phyloP scores from a whole-genome alignment of 2,329 filamentous ascomycete species.

The Colletotrichum endophyticum region DNA sequence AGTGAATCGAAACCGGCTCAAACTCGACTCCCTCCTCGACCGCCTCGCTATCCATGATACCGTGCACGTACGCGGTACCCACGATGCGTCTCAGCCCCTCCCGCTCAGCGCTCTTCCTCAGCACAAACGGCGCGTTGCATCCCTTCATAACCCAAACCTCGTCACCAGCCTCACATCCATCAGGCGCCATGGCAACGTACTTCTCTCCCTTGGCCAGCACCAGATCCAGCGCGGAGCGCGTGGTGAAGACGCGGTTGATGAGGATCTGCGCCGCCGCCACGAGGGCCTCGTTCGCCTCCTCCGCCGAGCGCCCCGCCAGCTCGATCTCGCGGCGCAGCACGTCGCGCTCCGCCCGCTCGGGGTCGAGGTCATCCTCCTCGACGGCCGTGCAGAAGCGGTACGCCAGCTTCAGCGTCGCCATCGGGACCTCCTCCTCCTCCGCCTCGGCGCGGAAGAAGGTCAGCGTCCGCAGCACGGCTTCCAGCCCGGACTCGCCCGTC shows the following conservation, averaged over 20 bases:
- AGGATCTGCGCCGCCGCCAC: conserved; percentile 16
- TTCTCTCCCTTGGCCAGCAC: conserved; percentile 1
- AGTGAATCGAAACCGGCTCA: conserved; percentile 13
- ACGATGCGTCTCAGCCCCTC: conserved; percentile 6
- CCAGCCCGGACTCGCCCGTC: neutral
- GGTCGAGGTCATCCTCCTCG: conserved; percentile 13
- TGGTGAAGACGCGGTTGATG: conserved; percentile 9
- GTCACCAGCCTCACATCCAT: conserved; percentile 4
- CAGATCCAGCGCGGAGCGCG: conserved; percentile 13
- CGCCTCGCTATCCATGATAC: conserved; percentile 12
- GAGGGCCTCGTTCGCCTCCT: conserved; percentile 17
- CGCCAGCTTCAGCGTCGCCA: conserved; percentile 14
- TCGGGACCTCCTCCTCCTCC: neutral
- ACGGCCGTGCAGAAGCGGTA: conserved; percentile 15
- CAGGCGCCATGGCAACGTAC: conserved; percentile 17
- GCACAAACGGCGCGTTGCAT: conserved; percentile 18
- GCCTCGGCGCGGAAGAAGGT: conserved; percentile 18
- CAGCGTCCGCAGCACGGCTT: conserved; percentile 1
- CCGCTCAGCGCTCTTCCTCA: conserved; percentile 12
- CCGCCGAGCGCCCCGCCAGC: neutral
- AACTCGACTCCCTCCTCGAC: neutral
- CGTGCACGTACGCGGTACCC: conserved; percentile 15
- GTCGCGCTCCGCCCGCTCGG: conserved; percentile 2
- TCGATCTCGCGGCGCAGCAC: conserved; percentile 1
- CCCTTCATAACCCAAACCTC: conserved; percentile 19